These are phyloP conservation scores for Pterula multifida DNA, from an alignment of 1,284 basidiomycete genomes.

Conservation along the genomic window DNA sequence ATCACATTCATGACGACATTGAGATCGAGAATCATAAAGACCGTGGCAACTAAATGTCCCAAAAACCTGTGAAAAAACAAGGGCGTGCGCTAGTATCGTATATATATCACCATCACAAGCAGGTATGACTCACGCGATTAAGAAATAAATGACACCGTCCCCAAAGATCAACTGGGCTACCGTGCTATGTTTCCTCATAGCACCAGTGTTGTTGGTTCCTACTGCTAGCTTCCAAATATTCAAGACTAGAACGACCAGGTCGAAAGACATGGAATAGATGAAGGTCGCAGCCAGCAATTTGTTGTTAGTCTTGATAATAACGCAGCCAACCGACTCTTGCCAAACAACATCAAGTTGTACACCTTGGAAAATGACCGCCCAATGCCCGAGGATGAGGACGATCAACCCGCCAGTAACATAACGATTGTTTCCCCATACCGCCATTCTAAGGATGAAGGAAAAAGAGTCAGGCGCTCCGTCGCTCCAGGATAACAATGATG, in stretches of 20 bases:
- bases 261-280: conserved; percentile 36
- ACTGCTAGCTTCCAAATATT: conserved; percentile 21
- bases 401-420: conserved; percentile 17
- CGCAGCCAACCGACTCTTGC: conserved; percentile 22
- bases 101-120: neutral
- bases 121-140: conserved; percentile 17
- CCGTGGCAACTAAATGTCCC: conserved; percentile 21
- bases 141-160: conserved; percentile 21
- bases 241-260: conserved; percentile 29
- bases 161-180: conserved; percentile 20
- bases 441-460: conserved; percentile 12
- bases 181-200: conserved; percentile 11
- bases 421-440: conserved; percentile 21
- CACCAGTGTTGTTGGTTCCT: conserved; percentile 15
- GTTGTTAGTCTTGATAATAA: conserved; percentile 24
- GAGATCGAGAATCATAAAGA: conserved; percentile 20
- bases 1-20: conserved; percentile 38
- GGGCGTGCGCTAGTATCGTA: neutral
- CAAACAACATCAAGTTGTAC: conserved; percentile 25
- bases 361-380: conserved; percentile 23
- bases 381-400: conserved; percentile 21
- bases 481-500: neutral
- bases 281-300: conserved; percentile 29
- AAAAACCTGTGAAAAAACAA: conserved; percentile 14
- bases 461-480: neutral